A percentile compares a stretch with the other conserved stretches of the same genome.
phyloP scores from a whole-genome alignment of 805 yeast species.

The Candida koratica region DNA sequence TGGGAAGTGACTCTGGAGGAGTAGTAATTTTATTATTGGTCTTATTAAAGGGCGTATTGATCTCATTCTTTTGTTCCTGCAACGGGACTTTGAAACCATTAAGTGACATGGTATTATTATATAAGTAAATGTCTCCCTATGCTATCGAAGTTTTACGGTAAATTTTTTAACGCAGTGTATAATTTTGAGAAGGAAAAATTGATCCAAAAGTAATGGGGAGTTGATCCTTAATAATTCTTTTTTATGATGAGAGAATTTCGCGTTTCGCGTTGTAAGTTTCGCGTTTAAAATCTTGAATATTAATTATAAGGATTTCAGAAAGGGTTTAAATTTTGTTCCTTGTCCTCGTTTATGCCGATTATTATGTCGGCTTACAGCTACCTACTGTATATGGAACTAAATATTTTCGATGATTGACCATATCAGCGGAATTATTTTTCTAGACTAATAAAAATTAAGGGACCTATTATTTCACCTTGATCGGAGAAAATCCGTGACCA shows the following conservation, averaged over 20 bases:
- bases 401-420: too few species aligned
- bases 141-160: not conserved
- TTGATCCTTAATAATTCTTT: constrained; percentile 7
- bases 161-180: not conserved
- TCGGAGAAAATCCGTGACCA: too few species aligned
- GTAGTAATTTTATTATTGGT: constrained; percentile 29
- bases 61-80: constrained; percentile 15
- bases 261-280: constrained; percentile 7
- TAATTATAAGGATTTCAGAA: too few species aligned
- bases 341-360: too few species aligned
- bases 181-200: constrained; percentile 1
- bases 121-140: not conserved
- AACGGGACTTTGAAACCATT: constrained; percentile 16
- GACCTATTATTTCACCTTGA: too few species aligned
- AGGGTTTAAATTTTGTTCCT: too few species aligned
- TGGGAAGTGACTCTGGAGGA: constrained; percentile 24
- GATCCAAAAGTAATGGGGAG: constrained; percentile 6
- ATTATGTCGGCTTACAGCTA: too few species aligned
- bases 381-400: too few species aligned
- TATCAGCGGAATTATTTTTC: too few species aligned
- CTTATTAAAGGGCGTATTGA: constrained; percentile 12
- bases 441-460: too few species aligned
- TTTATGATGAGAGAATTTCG: constrained; percentile 5
- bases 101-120: constrained; percentile 8
- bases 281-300: too few species aligned